Base-by-base conservation (phyloP, 495 filamentous ascomycete species). In the Extremus antarcticus region DNA sequence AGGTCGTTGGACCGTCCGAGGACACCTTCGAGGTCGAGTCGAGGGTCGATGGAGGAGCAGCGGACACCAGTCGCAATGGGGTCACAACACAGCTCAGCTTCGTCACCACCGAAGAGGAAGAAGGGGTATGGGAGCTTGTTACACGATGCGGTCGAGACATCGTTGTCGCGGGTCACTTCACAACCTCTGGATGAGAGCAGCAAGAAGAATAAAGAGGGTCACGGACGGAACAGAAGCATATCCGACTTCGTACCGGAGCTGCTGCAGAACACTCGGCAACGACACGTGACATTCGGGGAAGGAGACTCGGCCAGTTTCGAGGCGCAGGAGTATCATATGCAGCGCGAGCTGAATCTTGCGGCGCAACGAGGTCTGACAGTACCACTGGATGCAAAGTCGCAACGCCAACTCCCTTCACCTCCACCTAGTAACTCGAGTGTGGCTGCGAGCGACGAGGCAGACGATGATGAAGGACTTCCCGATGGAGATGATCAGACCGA, bases 181-280 rank as follows among this genome's bases (percentile, higher is more conserved):
- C 59, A 57, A 50, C 78, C 69, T 62, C 71, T 61, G 17, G 64
- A 67, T 24, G 54, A 72, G 7, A 69, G 70, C 8, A 66, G 67
- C 3, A 60, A 67, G 15, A 13, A n/a, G 19, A 16, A 13, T 17
- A 38, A 41, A 13, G 38, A 29, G 11, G 70, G 70, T 17, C 77
- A 78, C 68, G 62, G 68, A 4, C 73, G 86, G 54, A 90, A 90
- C 63, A 76, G 90, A 63, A 95, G 89, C 70, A 72, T 89, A 24
- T 94, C 89, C 69, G 90, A 95, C 59, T 94, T 94, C 67, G 76
- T 82, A 10, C 88, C 90, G 13, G 84, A 88, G 39, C 73, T 78
- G 2, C 73, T 84, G 46, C 73, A 78, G 22, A 76, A 85, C 46
- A 74, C 82, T 35, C 85, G 82, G 56, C 70, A 72, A 17, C 78